Evolutionary conservation across 176 grass and related monocot genomes (phyloP), one percentile per base, ranked within the genome.

Genomic region (Oryza meridionalis): DNA sequence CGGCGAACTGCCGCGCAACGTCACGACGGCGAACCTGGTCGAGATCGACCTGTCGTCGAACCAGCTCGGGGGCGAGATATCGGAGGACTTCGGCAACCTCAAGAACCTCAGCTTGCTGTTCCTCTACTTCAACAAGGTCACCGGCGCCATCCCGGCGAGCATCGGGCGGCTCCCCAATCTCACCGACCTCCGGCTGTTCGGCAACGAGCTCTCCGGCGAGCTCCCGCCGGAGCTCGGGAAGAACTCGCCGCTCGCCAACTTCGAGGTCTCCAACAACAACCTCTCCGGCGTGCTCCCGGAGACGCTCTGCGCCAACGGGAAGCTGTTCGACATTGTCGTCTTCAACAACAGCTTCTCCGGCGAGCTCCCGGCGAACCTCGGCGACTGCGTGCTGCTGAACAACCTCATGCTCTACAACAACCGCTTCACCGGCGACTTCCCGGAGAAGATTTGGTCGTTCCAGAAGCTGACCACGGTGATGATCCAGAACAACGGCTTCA

Each of bases 271-370:
- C 74, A 25, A 80, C 62, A 97, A 97, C 67, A 68, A 73, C 16
- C 21, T 97, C 62, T 90, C 84, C 6, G 95, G 92, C 44, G 2
- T 27, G 10, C 76, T 94, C 50, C 92, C 82, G 4, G 33, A 85
- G 10, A 33, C 86, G 4, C 81, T 97, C 2, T 97, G 95, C 69
- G 55, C 84, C 43, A 84, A 84, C 9, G 27, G 78, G 21, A 38
- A 0, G 6, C 88, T 97, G 13, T 66, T 1, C 12, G 74, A 86
- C 71, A 33, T 97, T 42, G 78, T 86, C 11, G 82, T n/a, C 51
- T 97, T 91, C 87, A 86, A 88, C 83, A 97, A 97, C 82, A 86
- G 24, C 68, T 86, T 97, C 65, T 81, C 82, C 4, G 90, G 88
- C 27, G 40, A 40, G 64, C 43, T 94, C 29, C 90, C 92, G 1